phyloP scores from a whole-genome alignment of 306 rosid genomes.

The Fragaria iinumae region DNA sequence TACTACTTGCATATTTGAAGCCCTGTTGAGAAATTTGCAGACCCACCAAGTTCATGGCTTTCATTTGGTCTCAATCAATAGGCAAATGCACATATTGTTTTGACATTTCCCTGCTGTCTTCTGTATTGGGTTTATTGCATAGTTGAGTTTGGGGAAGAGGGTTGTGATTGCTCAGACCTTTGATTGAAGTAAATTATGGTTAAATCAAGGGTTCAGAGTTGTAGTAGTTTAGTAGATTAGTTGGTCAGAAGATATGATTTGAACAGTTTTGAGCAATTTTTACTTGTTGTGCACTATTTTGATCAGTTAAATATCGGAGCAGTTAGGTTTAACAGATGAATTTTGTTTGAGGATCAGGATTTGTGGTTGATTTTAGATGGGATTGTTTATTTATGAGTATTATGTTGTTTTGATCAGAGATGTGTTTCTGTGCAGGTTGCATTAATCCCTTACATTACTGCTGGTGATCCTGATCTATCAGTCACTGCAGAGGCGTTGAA shows the following conservation, averaged over 20 bases:
- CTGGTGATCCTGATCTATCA: constrained; percentile 95
- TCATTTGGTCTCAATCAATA: background rate
- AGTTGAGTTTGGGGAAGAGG: background rate
- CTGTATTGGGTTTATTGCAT: background rate
- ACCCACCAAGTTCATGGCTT: background rate
- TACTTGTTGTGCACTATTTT: background rate
- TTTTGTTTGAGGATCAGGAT: background rate
- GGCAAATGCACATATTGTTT: background rate
- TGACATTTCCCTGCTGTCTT: background rate
- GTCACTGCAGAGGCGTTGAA: constrained; percentile 88
- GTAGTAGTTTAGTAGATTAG: background rate
- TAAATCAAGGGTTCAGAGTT: background rate
- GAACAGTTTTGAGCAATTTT: background rate
- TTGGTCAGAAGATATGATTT: background rate
- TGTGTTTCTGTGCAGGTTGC: constrained; percentile 63
- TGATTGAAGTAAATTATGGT: background rate
- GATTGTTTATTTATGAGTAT: background rate
- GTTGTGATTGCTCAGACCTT: background rate
- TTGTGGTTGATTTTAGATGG: background rate
- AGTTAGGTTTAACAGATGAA: background rate
- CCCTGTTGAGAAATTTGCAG: background rate
- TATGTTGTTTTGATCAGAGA: constrained; percentile 23
- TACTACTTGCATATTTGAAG: too few relatives aligned
- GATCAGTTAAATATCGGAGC: background rate
- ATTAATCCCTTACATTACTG: constrained; percentile 81